Percentiles rank a stretch among this genome's conserved stretches.
Evolutionary conservation across 345 rosid genomes (phyloP).

Genomic region (Garcia nutans): DNA sequence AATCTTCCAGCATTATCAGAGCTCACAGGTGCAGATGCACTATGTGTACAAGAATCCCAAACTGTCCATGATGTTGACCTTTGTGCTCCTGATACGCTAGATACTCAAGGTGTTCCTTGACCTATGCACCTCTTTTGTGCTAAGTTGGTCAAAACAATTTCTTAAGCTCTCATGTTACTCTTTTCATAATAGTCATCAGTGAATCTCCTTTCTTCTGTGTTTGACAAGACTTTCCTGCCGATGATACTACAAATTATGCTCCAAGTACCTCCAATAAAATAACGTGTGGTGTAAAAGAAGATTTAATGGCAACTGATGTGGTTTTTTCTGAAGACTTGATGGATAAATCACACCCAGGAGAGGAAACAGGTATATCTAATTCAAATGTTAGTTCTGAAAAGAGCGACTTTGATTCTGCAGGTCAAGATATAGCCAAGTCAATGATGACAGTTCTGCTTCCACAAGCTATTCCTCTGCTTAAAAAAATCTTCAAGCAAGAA

Average conservation of each 20-base stretch:
- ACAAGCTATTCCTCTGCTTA: conserved; percentile 83
- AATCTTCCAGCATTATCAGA: conserved; percentile 23
- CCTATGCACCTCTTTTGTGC: conserved; percentile 6
- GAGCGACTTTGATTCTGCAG: conserved; percentile 52
- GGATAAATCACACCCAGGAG: conserved; percentile 44
- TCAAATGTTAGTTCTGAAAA: conserved; percentile 42
- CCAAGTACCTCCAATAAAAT: conserved; percentile 21
- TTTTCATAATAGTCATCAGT: conserved; percentile 17
- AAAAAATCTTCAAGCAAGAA: conserved; percentile 46
- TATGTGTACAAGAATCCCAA: conserved; percentile 30
- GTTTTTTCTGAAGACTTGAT: conserved; percentile 36
- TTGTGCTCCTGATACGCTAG: conserved; percentile 64
- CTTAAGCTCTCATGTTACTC: conserved; percentile 9
- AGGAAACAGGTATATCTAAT: conserved; percentile 38
- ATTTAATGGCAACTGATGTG: conserved; percentile 27
- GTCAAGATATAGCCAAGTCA: conserved; percentile 55
- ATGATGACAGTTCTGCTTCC: conserved; percentile 92
- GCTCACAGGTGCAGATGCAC: conserved; percentile 31
- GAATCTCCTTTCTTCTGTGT: conserved; percentile 13
- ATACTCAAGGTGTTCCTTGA: conserved; percentile 51
- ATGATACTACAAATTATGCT: conserved; percentile 36
- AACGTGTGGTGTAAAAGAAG: conserved; percentile 30
- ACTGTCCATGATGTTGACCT: conserved; percentile 32
- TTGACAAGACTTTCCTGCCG: conserved; percentile 35
- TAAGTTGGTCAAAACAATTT: conserved; percentile 18